Evolutionary conservation across 2,329 filamentous ascomycete genomes (phyloP).

Genomic region (Cryphonectria japonica): DNA sequence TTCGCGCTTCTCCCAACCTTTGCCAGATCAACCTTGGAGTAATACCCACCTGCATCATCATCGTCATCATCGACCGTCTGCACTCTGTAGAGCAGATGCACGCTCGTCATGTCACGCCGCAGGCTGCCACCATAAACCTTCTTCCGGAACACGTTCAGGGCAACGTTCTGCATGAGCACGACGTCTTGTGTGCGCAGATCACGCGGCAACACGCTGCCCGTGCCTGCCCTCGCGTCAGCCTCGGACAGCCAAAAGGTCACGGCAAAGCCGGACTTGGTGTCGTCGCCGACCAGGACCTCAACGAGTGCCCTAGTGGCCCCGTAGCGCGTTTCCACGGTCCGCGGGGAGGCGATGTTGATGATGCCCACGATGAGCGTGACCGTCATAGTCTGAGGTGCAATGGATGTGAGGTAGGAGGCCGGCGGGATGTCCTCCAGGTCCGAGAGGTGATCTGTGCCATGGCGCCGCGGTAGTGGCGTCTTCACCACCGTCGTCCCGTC

Average conservation of each 20-base stretch:
- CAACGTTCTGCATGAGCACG: conserved; percentile 78
- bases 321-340: conserved; percentile 69
- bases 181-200: conserved; percentile 72
- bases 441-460: conserved; percentile 51
- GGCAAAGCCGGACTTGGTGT: conserved; percentile 78
- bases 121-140: conserved; percentile 86
- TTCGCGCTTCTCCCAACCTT: conserved; percentile 32
- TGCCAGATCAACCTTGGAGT: conserved; percentile 55
- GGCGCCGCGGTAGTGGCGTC: conserved; percentile 31
- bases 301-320: conserved; percentile 67
- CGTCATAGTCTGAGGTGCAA: conserved; percentile 80
- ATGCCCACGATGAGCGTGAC: conserved; percentile 82
- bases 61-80: conserved; percentile 53
- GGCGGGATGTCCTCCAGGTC: conserved; percentile 73
- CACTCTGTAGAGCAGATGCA: conserved; percentile 66
- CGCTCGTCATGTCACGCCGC: conserved; percentile 68
- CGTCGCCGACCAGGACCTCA: conserved; percentile 82
- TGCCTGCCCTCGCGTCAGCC: conserved; percentile 41
- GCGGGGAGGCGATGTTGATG: conserved; percentile 70
- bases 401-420: conserved; percentile 65
- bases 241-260: conserved; percentile 79
- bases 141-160: conserved; percentile 72
- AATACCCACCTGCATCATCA: conserved; percentile 55
- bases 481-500: conserved; percentile 30
- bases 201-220: conserved; percentile 38